These are phyloP conservation scores for Cyberlindnera euphorbiiphila DNA, from an alignment of 805 yeast genomes.

Conservation along the genomic window DNA sequence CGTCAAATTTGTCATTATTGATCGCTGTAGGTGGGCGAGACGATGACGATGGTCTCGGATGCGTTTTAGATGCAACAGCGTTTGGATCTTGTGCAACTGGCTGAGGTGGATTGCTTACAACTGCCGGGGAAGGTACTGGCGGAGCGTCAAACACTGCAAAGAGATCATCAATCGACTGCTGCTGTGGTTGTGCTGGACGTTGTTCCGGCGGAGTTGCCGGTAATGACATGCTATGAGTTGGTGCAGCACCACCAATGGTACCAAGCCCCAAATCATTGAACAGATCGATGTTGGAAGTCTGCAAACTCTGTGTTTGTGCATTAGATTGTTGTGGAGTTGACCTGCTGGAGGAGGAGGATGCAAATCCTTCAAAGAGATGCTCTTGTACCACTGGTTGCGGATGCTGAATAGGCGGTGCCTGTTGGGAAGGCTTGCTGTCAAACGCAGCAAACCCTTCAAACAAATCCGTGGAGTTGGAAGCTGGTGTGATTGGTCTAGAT, in stretches of 20 bases:
- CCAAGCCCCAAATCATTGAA: constrained; percentile 19
- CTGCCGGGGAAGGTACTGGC: too few species aligned
- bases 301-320: neutral
- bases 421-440: constrained; percentile 1
- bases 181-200: constrained; percentile 2
- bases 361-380: constrained; percentile 25
- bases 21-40: constrained; percentile 2
- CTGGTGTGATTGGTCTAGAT: constrained; percentile 1
- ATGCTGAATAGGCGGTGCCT: constrained; percentile 1
- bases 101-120: too few species aligned
- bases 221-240: neutral
- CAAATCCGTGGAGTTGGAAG: constrained; percentile 9
- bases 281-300: constrained; percentile 9
- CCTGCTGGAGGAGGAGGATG: neutral
- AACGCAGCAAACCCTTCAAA: constrained; percentile 26
- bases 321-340: constrained; percentile 2
- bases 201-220: neutral
- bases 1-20: constrained; percentile 34
- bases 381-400: constrained; percentile 6
- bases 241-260: constrained; percentile 1
- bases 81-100: too few species aligned
- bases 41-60: neutral
- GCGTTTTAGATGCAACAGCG: constrained; percentile 1
- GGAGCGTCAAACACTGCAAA: constrained; percentile 31
- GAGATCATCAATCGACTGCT: constrained; percentile 26